phyloP scores from a whole-genome alignment of 352 stramenopile genomes.

The Phytophthora tubulina region DNA sequence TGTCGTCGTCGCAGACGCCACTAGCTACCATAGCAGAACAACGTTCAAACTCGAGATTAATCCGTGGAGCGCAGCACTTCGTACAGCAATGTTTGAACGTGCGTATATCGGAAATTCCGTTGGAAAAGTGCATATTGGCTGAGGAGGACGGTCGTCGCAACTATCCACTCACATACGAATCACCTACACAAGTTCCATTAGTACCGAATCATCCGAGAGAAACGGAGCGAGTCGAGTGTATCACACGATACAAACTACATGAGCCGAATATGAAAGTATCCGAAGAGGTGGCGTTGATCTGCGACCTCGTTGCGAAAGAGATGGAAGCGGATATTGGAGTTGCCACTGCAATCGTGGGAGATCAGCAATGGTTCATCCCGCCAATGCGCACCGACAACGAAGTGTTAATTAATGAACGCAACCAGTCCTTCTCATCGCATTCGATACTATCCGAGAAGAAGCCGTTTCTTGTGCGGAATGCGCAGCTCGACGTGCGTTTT shows the following conservation, averaged over 20 bases:
- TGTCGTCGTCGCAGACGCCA: constrained; percentile 16
- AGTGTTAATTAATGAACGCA: constrained; percentile 30
- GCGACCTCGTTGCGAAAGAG: constrained; percentile 60
- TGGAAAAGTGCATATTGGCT: constrained; percentile 52
- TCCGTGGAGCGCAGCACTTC: constrained; percentile 43
- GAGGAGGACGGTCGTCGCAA: constrained; percentile 48
- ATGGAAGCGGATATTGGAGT: constrained; percentile 48
- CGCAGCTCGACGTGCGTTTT: constrained; percentile 61
- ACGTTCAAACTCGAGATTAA: constrained; percentile 26
- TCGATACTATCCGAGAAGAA: constrained; percentile 32
- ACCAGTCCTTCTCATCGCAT: constrained; percentile 51
- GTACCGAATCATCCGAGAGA: constrained; percentile 40
- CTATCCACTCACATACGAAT: constrained; percentile 56
- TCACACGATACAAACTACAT: constrained; percentile 42
- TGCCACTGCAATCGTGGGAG: constrained; percentile 38
- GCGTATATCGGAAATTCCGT: constrained; percentile 43
- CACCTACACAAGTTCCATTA: constrained; percentile 27
- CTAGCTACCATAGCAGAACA: not conserved
- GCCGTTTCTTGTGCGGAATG: constrained; percentile 59
- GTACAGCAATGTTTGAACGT: constrained; percentile 71
- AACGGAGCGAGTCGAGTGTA: constrained; percentile 40
- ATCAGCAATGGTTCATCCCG: constrained; percentile 40
- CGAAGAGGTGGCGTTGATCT: constrained; percentile 56
- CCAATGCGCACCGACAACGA: constrained; percentile 16
- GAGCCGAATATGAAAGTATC: constrained; percentile 19